phyloP scores from a whole-genome alignment of 345 rosid genomes.

The Mallotus nudiflorus region DNA sequence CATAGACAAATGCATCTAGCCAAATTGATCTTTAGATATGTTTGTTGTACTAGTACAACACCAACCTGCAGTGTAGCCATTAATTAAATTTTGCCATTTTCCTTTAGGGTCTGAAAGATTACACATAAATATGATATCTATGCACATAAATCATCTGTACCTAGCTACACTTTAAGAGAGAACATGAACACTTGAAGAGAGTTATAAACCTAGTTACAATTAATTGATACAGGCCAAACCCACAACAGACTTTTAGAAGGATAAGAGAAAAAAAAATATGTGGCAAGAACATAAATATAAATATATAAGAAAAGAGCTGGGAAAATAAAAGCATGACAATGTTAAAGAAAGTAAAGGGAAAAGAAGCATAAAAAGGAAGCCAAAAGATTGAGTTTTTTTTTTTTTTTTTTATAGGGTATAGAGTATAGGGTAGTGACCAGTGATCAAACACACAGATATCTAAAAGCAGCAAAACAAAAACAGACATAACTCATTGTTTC shows the following conservation, averaged over 20 bases:
- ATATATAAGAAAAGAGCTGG: no score
- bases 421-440: neutral
- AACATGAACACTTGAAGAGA: no score
- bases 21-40: neutral
- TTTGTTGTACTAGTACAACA: slow-evolving; percentile 2
- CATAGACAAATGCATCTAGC: neutral
- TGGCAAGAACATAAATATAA: slow-evolving; percentile 35
- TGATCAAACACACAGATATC: slow-evolving; percentile 1
- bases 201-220: no score
- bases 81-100: slow-evolving; percentile 4
- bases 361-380: slow-evolving; percentile 35
- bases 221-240: no score
- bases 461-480: slow-evolving; percentile 19
- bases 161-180: no score
- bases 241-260: no score
- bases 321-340: slow-evolving; percentile 7
- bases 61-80: neutral
- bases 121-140: neutral
- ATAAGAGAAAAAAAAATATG: slow-evolving; percentile 18
- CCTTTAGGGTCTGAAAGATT: neutral
- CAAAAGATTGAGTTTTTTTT: slow-evolving; percentile 23
- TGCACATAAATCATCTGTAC: neutral
- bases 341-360: slow-evolving; percentile 15
- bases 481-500: slow-evolving; percentile 20
- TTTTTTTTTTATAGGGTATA: no score